Evolutionary conservation across 108 stramenopile species (phyloP).

Genomic region (Hondaea fermentalgiana): DNA sequence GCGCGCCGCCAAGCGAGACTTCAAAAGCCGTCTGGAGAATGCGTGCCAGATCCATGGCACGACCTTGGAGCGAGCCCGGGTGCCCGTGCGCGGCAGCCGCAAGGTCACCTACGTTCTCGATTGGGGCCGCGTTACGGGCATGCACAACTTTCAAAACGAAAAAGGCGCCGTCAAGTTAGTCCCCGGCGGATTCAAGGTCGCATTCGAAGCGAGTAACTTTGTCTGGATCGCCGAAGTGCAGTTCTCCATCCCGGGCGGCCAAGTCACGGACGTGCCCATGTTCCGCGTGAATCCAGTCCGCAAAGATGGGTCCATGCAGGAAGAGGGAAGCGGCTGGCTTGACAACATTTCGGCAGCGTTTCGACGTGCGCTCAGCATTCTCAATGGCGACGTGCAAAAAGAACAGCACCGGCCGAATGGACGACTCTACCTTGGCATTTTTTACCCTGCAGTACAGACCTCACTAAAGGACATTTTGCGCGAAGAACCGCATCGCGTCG

Average conservation of each 20-base stretch:
- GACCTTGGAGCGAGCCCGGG: neutral
- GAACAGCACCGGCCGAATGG: neutral
- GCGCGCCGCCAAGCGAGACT: neutral
- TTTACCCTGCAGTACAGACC: constrained; percentile 1
- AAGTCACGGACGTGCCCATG: neutral
- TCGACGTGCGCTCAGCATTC: neutral
- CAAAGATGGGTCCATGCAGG: neutral
- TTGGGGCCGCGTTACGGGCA: neutral
- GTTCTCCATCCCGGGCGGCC: neutral
- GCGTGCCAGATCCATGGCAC: neutral
- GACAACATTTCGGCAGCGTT: neutral
- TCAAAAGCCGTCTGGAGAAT: neutral
- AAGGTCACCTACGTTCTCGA: constrained; percentile 9
- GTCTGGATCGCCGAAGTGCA: neutral
- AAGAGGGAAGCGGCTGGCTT: neutral
- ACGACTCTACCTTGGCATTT: neutral
- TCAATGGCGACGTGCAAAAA: neutral
- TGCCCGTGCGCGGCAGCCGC: neutral
- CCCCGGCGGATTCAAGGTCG: neutral
- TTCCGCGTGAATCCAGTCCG: neutral
- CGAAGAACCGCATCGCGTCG: neutral
- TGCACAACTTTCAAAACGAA: neutral
- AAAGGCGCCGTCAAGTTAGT: neutral
- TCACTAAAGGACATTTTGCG: neutral
- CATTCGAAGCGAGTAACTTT: neutral